Evolutionary conservation across 106 monocot species (phyloP), one percentile per base, ranked within the genome.

Genomic region (Dendrobium huoshanense): DNA sequence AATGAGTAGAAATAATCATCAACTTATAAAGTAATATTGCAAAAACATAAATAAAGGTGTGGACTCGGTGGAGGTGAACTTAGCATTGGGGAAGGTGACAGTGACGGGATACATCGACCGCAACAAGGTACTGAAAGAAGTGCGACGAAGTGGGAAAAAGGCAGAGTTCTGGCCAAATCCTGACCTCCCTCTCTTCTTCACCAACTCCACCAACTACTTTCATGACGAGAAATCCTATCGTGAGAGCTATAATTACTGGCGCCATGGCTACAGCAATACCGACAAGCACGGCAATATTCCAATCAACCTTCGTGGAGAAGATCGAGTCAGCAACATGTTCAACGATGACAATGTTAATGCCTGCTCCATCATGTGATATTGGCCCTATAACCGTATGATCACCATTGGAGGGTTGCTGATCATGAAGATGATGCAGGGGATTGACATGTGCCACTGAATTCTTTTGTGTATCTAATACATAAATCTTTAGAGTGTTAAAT

Each of bases 111-210:
- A 91, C 79, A 72, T 91, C 0, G 87, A 91, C 47, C 84, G 85
- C 54, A 87, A 83, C 77, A 91, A 91, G 81, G 87, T 91, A 48
- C 79, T 91, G 78, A 91, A 91, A 79, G 78, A 55, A 55, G 88
- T 91, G 75, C 48, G 91, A 44, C 41, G 91, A 37, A 86, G 75
- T 43, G 88, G 91, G 22, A 91, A 85, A 77, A 91, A 88, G 77
- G 91, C 88, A n/a, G 91, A 91, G 85, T 91, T 91, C 83, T 91
- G 91, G 91, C 88, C 91, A 5, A 81, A 81, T 77, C 88, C 87
- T 10, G 79, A 87, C 80, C 79, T 72, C n/a, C 87, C 89, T 2
- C 72, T 67, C 17, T 83, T 83, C 85, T 88, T 85, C 88, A 86
- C 92, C 10, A 44, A 79, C 5, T 75, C 77, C 1, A 41, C 49